Evolutionary conservation across 2,329 filamentous ascomycete genomes (phyloP).

Genomic region (Colletotrichum viniferum): DNA sequence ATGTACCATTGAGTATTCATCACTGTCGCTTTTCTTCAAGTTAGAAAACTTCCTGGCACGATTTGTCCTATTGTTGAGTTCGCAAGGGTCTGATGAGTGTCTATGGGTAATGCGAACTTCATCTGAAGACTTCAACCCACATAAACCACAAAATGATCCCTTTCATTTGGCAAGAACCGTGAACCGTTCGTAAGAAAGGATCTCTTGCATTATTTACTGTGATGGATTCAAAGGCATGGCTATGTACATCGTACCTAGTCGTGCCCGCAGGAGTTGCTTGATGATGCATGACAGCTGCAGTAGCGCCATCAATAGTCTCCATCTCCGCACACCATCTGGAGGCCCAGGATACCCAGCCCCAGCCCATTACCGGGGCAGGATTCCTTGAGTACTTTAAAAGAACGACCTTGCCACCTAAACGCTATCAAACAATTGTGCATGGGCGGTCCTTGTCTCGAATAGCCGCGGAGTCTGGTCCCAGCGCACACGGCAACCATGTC

Average conservation of each 20-base stretch:
- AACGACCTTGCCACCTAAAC: neutral
- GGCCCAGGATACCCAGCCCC: neutral
- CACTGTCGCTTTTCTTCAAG: too few species aligned
- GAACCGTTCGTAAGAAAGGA: neutral
- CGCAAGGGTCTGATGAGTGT: too few species aligned
- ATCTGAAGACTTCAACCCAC: neutral
- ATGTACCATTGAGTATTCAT: too few species aligned
- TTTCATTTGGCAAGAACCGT: accelerated
- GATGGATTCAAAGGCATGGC: neutral
- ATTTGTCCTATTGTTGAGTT: too few species aligned
- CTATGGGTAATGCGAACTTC: neutral
- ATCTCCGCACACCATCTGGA: neutral
- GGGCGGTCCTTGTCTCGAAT: neutral
- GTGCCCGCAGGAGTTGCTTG: neutral
- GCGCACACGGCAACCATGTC: neutral
- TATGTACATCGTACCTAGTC: neutral
- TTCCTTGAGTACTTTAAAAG: neutral
- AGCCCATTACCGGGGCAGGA: neutral
- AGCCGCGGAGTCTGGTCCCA: neutral
- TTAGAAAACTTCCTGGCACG: accelerated
- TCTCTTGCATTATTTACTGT: neutral
- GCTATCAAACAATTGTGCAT: neutral
- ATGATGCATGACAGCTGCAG: neutral
- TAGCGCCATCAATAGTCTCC: neutral
- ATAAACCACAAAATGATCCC: neutral